Conservation (phyloP, 2,329 filamentous ascomycete genomes). For the Fusarium subglutinans region DNA sequence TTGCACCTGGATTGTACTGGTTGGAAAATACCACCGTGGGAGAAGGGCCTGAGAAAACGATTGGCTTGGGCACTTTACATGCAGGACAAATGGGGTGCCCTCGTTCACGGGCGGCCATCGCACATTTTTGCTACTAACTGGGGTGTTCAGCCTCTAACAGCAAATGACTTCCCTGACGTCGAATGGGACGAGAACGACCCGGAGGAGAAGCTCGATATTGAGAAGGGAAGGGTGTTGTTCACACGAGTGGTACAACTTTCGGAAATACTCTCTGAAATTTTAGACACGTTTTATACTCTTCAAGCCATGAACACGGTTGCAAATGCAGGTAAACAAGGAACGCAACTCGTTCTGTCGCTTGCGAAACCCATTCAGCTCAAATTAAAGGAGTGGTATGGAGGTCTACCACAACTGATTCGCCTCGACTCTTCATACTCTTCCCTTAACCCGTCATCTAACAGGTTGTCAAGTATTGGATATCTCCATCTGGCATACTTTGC, state of each 20-base stretch:
- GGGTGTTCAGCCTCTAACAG: slow-evolving; percentile 74
- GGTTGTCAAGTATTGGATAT: slow-evolving; percentile 74
- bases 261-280: slow-evolving; percentile 79
- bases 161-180: slow-evolving; percentile 77
- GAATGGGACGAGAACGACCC: slow-evolving; percentile 70
- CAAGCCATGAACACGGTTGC: slow-evolving; percentile 76
- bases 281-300: slow-evolving; percentile 84
- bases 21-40: slow-evolving; percentile 91
- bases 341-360: slow-evolving; percentile 75
- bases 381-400: slow-evolving; percentile 83
- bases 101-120: slow-evolving; percentile 86
- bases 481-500: slow-evolving; percentile 94
- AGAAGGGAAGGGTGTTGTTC: slow-evolving; percentile 76
- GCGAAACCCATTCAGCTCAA: slow-evolving; percentile 86
- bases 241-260: slow-evolving; percentile 80
- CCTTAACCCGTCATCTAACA: slow-evolving; percentile 49
- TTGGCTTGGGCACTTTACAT: slow-evolving; percentile 93
- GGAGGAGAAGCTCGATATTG: slow-evolving; percentile 71
- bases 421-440: slow-evolving; percentile 69
- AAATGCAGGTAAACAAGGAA: slow-evolving; percentile 74
- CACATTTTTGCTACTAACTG: slow-evolving; percentile 76
- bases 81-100: slow-evolving; percentile 91
- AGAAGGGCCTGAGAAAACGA: slow-evolving; percentile 83
- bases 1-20: slow-evolving; percentile 86
- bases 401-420: slow-evolving; percentile 68